A percentile compares a stretch with the other conserved stretches of the same genome.
Conservation (phyloP, 257 asterid species). For the Paraleonurus japonicus region DNA sequence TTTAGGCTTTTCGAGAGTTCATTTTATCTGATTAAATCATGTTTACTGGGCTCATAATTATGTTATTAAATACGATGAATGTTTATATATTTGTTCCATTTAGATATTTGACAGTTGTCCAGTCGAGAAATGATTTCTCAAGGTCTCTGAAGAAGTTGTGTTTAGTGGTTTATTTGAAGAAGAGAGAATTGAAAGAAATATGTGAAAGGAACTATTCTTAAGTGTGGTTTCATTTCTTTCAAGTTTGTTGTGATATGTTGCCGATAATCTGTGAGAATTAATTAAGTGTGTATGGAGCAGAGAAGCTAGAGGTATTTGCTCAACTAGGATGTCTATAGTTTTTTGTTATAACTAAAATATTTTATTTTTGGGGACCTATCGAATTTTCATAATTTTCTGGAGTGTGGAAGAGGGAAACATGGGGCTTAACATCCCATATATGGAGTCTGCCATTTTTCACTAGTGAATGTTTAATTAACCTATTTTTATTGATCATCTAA, state of each 20-base stretch:
- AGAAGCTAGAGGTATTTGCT: no score
- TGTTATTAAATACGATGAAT: background rate
- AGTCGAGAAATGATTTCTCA: constrained; percentile 6
- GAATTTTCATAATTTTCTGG: no score
- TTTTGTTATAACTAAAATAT: no score
- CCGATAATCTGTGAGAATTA: no score
- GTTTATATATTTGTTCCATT: background rate
- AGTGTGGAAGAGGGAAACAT: no score
- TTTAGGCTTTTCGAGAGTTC: constrained; percentile 7
- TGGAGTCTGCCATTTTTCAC: no score
- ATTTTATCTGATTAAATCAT: background rate
- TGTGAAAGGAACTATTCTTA: background rate
- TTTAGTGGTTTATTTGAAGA: constrained; percentile 6
- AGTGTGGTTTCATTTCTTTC: background rate
- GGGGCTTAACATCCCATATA: no score
- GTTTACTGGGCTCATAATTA: background rate
- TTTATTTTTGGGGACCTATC: no score
- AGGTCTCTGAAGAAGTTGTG: background rate
- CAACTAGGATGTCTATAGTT: no score
- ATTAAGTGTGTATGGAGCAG: no score
- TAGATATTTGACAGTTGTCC: background rate
- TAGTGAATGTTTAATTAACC: no score
- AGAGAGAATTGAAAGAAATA: background rate
- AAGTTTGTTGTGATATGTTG: background rate
- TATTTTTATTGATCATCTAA: no score